Evolutionary conservation across 108 stramenopile genomes (phyloP), one percentile per base, ranked within the genome.

Genomic region (Cyclotella choctawhatcheeana): DNA sequence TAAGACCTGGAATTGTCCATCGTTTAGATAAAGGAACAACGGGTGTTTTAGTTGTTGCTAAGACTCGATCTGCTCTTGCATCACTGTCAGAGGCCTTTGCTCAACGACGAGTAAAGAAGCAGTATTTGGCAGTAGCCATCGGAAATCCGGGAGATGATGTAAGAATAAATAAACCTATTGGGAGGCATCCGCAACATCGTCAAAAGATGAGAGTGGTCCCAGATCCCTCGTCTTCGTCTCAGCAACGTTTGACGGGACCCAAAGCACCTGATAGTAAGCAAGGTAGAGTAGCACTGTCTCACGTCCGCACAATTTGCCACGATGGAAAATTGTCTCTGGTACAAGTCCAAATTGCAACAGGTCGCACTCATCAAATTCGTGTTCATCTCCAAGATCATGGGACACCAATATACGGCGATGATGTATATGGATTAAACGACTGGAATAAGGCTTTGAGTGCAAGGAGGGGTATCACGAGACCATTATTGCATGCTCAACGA

Each of bases 1-100:
- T 89, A n/a, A 89, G 98, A 21, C 98, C 98, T 25, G 98, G 98
- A 1, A 96, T 98, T 67, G 97, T 98, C 8, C 98, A 98, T 65
- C 90, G 98, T 12, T 58, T 98, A 37, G 98, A 98, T 73, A 97
- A 97, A 81, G 97, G 96, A 18, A 98, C 98, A 7, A 94, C 94
- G 5, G 98, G 98, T 18, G 84, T 97, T 21, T 67, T 98, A 30
- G 89, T 98, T n/a, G 95, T 97, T n/a, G 96, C 97, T 17, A 98
- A 98, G 84, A 93, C 90, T 24, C 65, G 68, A n/a, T 48, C 69
- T 14, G 89, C 97, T 8, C 76, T 94, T 13, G 78, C 92, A 31
- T 68, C 76, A 4, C 81, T 98, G 44, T 97, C 96, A 1, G 84
- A 83, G 64, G 67, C 93, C 32, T 98, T 98, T 81, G 90, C 92